Evolutionary conservation across 495 filamentous ascomycete genomes (phyloP), one percentile per base, ranked within the genome.

Genomic region (Annulohypoxylon maeteangense): DNA sequence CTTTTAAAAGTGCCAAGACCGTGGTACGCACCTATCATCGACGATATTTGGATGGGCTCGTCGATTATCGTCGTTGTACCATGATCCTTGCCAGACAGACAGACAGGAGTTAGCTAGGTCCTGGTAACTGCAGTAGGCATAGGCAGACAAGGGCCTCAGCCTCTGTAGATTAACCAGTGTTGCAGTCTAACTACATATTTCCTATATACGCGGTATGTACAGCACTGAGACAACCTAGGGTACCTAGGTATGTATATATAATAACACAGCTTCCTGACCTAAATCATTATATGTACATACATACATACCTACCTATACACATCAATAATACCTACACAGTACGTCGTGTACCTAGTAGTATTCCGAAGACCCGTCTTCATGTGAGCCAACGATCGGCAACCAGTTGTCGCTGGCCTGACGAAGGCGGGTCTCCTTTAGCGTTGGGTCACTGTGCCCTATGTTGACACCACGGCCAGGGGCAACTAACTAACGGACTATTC

Each of bases 11-110:
- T 34, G 70, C 70, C 70, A 72, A 72, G 70, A 64, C 59, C 54
- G 5, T 45, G 31, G 60, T 36, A 60, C 47, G 60, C 64, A 68
- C 70, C 70, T 59, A 60, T 71, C 64, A 61, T 58, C 34, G 59
- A 72, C 47, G 70, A 68, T 47, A 67, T 72, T 68, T 67, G 64
- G 54, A 67, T 58, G 64, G 64, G 70, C 70, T 67, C 40, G 58
- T 71, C 44, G 63, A 71, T 71, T 71, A 67, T 67, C 58, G 57
- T 68, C 63, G 57, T 58, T 67, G 70, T 72, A 68, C 70, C 70
- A 67, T 72, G 70, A 72, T 72, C 70, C 70, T 72, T 72, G 70
- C 60, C 60, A 29, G 27, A 29, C 38, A 64, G 69, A 67, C 38
- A 64, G 64, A 67, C 64, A 68, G 70, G 64, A 72, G 60, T 68